Conservation (phyloP, 108 stramenopile species). For the Cyclostephanos tholiformis region DNA sequence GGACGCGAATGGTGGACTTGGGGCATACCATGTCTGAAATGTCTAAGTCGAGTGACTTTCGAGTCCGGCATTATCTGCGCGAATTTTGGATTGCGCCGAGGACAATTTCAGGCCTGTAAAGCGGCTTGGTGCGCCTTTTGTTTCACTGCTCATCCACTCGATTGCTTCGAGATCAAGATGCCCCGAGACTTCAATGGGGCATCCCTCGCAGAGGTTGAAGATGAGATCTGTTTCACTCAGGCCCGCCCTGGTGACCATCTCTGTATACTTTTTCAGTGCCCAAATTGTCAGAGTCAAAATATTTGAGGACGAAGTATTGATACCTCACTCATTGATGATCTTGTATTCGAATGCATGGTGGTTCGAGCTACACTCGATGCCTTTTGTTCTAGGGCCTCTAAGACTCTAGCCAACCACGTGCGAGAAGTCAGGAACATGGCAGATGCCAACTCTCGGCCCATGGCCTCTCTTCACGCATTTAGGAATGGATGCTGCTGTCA, state of each 20-base stretch:
- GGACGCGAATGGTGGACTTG: constrained; percentile 27
- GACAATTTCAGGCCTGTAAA: constrained; percentile 3
- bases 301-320: constrained; percentile 9
- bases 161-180: no score
- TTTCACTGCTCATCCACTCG: background rate
- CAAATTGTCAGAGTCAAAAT: constrained; percentile 32
- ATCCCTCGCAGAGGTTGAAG: background rate
- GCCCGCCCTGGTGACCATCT: constrained; percentile 12
- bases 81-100: constrained; percentile 10
- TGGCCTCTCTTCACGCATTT: constrained; percentile 3
- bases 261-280: constrained; percentile 20
- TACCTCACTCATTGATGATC: background rate
- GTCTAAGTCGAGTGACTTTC: no score
- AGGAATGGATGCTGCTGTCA: constrained; percentile 24
- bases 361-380: constrained; percentile 32
- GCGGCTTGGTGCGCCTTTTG: constrained; percentile 13
- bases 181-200: constrained; percentile 12
- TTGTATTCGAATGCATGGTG: constrained; percentile 7
- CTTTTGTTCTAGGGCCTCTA: constrained; percentile 11
- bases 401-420: constrained; percentile 16
- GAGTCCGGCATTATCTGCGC: constrained; percentile 5
- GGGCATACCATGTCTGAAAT: no score
- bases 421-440: constrained; percentile 17
- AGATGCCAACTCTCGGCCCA: constrained; percentile 16
- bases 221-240: background rate